Evolutionary conservation across 768 basidiomycete genomes (phyloP).

Genomic region (Ramaria sp.): DNA sequence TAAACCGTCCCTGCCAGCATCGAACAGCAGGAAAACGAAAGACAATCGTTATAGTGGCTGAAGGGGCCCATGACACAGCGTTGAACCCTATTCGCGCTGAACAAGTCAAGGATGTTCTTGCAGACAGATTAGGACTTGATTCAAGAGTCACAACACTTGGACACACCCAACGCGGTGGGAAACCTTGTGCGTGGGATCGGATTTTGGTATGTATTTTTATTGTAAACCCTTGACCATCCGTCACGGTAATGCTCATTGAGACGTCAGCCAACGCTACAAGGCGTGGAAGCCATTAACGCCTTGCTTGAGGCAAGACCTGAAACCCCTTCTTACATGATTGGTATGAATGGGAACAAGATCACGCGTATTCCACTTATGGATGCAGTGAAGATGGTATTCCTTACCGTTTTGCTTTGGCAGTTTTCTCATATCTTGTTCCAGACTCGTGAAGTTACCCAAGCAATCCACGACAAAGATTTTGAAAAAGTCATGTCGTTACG

Average conservation of each 20-base stretch:
- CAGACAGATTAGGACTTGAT: conserved; percentile 82
- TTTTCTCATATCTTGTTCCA: conserved; percentile 19
- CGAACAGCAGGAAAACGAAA: conserved; percentile 89
- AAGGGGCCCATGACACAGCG: conserved; percentile 83
- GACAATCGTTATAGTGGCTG: conserved; percentile 96
- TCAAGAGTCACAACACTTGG: conserved; percentile 95
- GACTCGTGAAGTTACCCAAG: conserved; percentile 80
- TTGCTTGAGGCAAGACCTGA: conserved; percentile 77
- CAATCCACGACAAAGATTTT: conserved; percentile 78
- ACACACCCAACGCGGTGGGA: conserved; percentile 92
- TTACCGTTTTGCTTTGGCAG: too few relatives aligned
- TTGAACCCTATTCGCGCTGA: conserved; percentile 90
- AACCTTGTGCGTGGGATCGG: conserved; percentile 87
- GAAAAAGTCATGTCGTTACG: conserved; percentile 77
- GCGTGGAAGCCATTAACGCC: conserved; percentile 84
- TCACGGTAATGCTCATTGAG: conserved; percentile 6
- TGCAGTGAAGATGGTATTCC: conserved; percentile 73
- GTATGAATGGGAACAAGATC: conserved; percentile 91
- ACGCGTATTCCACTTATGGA: conserved; percentile 85
- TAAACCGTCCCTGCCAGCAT: conserved; percentile 44
- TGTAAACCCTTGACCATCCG: neutral
- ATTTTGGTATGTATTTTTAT: conserved; percentile 52
- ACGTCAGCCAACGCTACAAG: conserved; percentile 86
- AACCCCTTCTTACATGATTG: conserved; percentile 96
- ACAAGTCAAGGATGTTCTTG: conserved; percentile 81